Evolutionary conservation across 768 basidiomycete species (phyloP), one percentile per base, ranked within the genome.

Genomic region (Dictyophora rubrovolvata): DNA sequence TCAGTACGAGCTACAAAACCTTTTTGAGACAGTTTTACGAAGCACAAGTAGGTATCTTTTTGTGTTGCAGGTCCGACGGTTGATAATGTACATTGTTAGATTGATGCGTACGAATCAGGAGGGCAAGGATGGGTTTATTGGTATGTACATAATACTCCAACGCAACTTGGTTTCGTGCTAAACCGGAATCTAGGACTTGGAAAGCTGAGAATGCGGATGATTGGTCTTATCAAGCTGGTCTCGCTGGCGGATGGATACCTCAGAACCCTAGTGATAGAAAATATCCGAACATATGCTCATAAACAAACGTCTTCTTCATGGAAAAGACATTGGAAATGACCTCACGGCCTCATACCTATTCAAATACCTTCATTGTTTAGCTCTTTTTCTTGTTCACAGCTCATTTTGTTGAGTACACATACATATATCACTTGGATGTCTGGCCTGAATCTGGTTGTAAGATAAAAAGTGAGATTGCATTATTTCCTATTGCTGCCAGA

Each of bases 181-280:
- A 36, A 11, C 16, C 5, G 17, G 12, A 48, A 21, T 37, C 21
- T 53, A 58, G 63, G 89, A 82, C 86, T 0, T 91, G 89, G 89
- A 91, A 91, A 73, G 70, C 88, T 0, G 89, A 92, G 70, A 72
- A 73, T 62, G 85, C 89, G 1, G 87, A 90, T 62, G 93, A 95
- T 60, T 96, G 93, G 93, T 79, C 86, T 0, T 95, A 95, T 74
- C 80, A 87, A 63, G 84, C 86, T 49, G 91, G 91, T 46, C 74
- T 94, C 34, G 69, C 74, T 14, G 78, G 84, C 61, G 92, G 92
- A 21, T 93, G 89, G 89, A 93, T 95, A 68, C 92, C 93, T 10
- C 69, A 76, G 62, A 69, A 77, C 68, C 79, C 83, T 1, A 75
- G 77, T 9, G 46, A 77, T 42, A 68, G 73, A 54, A 64, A 72